Evolutionary conservation across 2,329 filamentous ascomycete genomes (phyloP), one percentile per base, ranked within the genome.

Genomic region (Paracamarosporium sp.): DNA sequence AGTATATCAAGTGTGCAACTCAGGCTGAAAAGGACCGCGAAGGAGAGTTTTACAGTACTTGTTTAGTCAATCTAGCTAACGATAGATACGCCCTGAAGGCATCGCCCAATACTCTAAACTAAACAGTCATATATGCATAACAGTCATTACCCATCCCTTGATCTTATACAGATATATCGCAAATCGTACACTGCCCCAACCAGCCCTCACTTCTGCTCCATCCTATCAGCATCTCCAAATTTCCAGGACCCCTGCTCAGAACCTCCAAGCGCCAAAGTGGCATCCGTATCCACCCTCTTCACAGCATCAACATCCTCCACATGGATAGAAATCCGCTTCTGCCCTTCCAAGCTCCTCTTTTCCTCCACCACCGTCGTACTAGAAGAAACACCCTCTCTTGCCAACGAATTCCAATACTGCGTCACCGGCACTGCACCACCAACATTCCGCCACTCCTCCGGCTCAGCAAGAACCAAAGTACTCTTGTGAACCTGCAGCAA

Each of bases 401-500:
- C n/a, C n/a, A 30, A 20, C 15, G 28, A 22, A 17, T 25, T 13
- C 35, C 48, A 40, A 27, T 24, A 13, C 27, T 9, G 24, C 12
- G 35, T 51, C 2, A 31, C 20, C 15, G 48, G 48, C 27, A 51
- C 48, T 9, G 48, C 24, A 20, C 27, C 27, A 31, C 41, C 35
- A 2, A 1, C 9, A 40, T 17, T 17, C 48, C 20, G 6, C 48
- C 48, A 51, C 35, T 30, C 35, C n/a, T 51, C 48, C 9, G 3
- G 5, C 25, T 31, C 36, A 35, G 25, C 35, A 11, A 41, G 17
- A 8, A 30, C 35, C 13, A 51, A 5, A 1, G 33, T 51, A 1
- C 7, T 28, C 27, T 36, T 41, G 15, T 57, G 55, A 3, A 57
- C 24, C 33, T 53, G 36, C n/a, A 57, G 41, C 33, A 57, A 13